Conservation (phyloP, 1,284 basidiomycete genomes). For the Athelia psychrophila region DNA sequence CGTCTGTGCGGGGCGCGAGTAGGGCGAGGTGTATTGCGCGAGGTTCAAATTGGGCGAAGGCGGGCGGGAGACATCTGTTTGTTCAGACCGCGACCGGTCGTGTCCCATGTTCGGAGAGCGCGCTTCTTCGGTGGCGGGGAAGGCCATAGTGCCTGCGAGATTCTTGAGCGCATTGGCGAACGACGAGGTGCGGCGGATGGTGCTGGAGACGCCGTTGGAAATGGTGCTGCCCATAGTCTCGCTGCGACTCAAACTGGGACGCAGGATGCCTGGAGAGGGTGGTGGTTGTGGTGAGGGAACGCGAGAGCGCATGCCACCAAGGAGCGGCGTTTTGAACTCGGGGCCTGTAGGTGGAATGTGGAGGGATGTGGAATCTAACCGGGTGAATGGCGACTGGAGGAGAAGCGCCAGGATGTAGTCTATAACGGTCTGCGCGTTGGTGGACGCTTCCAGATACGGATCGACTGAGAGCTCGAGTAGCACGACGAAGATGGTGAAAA, state of each 20-base stretch:
- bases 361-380: constrained; percentile 66
- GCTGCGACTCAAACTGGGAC: constrained; percentile 50
- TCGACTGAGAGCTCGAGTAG: constrained; percentile 92
- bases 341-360: constrained; percentile 44
- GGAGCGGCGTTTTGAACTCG: constrained; percentile 30
- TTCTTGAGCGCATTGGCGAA: constrained; percentile 83
- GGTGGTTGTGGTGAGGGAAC: constrained; percentile 51
- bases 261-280: constrained; percentile 31
- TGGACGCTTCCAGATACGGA: constrained; percentile 90
- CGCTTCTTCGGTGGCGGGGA: constrained; percentile 56
- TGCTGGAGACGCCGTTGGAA: constrained; percentile 58
- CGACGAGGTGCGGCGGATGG: constrained; percentile 77
- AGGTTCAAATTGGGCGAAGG: constrained; percentile 76
- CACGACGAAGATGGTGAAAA: constrained; percentile 90
- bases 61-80: constrained; percentile 53
- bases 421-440: constrained; percentile 86
- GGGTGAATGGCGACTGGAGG: constrained; percentile 83
- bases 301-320: constrained; percentile 39
- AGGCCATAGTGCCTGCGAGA: constrained; percentile 68
- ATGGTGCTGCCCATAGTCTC: constrained; percentile 63
- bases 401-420: constrained; percentile 92
- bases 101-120: constrained; percentile 41
- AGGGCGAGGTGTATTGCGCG: constrained; percentile 75
- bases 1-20: constrained; percentile 45
- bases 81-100: constrained; percentile 26